phyloP scores from a whole-genome alignment of 805 yeast genomes.

The Henningerozyma blattae region DNA sequence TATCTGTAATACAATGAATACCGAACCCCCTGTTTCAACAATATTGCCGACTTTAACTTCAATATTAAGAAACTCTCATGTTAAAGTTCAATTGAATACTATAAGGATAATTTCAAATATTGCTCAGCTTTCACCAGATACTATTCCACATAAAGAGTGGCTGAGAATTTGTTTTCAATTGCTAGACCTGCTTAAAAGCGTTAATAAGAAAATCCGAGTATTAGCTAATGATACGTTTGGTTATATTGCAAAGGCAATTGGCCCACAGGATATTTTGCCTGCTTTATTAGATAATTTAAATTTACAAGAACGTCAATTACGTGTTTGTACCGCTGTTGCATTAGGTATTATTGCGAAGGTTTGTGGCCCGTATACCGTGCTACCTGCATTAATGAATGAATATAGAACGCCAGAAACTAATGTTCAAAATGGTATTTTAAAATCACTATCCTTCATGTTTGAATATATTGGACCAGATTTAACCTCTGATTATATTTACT shows the following conservation, averaged over 20 bases:
- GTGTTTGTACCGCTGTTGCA: constrained; percentile 97
- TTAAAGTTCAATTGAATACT: constrained; percentile 77
- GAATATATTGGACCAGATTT: constrained; percentile 71
- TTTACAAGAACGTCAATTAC: constrained; percentile 89
- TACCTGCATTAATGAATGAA: constrained; percentile 94
- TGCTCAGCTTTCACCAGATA: constrained; percentile 70
- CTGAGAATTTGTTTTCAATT: constrained; percentile 90
- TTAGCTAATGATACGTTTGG: constrained; percentile 91
- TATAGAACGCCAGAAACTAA: constrained; percentile 84
- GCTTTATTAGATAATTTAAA: constrained; percentile 72
- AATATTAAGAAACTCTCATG: constrained; percentile 78
- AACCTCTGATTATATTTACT: constrained; percentile 71
- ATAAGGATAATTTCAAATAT: constrained; percentile 71
- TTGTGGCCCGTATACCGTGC: constrained; percentile 83
- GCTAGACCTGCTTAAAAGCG: constrained; percentile 76
- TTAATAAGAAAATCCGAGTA: constrained; percentile 60
- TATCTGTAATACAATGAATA: constrained; percentile 42
- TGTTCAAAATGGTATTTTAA: constrained; percentile 91
- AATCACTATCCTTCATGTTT: constrained; percentile 81
- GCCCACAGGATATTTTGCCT: constrained; percentile 88
- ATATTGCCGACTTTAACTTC: constrained; percentile 84
- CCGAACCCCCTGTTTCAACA: constrained; percentile 76
- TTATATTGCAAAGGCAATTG: constrained; percentile 78
- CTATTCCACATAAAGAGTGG: constrained; percentile 90
- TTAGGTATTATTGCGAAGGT: constrained; percentile 92